Conservation (phyloP, 2,329 filamentous ascomycete species). For the Fusarium sp. region DNA sequence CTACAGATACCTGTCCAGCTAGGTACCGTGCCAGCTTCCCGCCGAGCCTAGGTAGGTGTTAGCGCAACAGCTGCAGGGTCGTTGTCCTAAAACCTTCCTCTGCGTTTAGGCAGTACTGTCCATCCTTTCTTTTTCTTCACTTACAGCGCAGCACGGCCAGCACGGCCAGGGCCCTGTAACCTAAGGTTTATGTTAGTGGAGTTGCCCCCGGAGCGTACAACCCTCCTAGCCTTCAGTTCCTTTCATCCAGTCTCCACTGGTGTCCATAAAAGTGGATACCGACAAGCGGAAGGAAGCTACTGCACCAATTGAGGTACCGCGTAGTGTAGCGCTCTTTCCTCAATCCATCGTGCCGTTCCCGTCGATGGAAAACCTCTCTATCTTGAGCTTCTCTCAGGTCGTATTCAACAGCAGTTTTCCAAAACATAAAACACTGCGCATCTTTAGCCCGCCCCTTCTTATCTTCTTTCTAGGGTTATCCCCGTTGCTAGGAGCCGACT, state of each 20-base stretch:
- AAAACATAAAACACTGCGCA: not conserved
- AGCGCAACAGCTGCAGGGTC: constrained; percentile 5
- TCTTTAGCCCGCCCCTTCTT: not conserved
- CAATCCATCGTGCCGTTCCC: not conserved
- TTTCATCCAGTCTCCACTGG: constrained; percentile 3
- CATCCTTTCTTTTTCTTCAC: not conserved
- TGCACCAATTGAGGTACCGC: constrained; percentile 14
- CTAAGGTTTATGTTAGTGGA: constrained; percentile 23
- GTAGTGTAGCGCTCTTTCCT: not conserved
- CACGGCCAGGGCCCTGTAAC: constrained; percentile 9
- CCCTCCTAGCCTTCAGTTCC: constrained; percentile 10
- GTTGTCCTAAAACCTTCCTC: constrained; percentile 1
- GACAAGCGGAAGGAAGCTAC: constrained; percentile 12
- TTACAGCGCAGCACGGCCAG: not conserved
- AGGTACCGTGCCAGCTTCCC: not conserved
- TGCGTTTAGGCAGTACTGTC: not conserved
- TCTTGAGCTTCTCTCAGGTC: not conserved
- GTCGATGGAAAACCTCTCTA: not conserved
- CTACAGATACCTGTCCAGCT: no score
- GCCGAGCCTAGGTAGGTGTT: not conserved
- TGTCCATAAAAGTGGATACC: constrained; percentile 34
- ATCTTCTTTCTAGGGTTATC: constrained; percentile 10
- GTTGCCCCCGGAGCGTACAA: constrained; percentile 4
- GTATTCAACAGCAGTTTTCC: not conserved
- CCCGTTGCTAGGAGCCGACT: constrained; percentile 11